Conservation (phyloP, 257 asterid genomes). For the Mitragyna speciosa region DNA sequence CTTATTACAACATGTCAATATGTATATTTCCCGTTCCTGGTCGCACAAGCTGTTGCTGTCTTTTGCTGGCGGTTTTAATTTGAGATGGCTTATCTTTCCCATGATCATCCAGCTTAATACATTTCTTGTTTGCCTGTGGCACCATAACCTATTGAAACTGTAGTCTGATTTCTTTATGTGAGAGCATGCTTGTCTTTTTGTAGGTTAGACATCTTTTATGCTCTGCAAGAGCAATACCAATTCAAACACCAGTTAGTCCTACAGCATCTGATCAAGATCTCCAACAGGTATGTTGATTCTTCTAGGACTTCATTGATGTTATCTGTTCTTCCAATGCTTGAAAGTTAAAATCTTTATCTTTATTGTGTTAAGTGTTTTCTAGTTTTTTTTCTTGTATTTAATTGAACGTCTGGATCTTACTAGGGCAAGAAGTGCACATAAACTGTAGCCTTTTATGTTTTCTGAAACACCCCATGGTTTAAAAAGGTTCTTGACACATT, state of each 20-base stretch:
- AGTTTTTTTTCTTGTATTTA: background rate
- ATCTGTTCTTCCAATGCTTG: background rate
- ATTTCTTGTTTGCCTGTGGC: background rate
- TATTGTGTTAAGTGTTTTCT: background rate
- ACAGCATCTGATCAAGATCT: conserved; percentile 95
- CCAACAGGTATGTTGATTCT: conserved; percentile 69
- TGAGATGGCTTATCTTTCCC: background rate
- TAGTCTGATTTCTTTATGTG: background rate
- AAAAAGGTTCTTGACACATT: background rate
- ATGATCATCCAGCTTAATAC: background rate
- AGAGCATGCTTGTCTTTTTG: conserved; percentile 2
- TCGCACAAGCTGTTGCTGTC: background rate
- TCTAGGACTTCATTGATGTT: background rate
- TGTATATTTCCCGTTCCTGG: background rate
- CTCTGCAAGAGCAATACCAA: conserved; percentile 86
- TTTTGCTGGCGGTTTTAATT: background rate
- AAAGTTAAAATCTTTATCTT: background rate
- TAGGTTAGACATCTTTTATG: conserved; percentile 88
- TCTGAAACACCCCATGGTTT: background rate
- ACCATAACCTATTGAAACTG: background rate
- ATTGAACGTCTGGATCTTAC: background rate
- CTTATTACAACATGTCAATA: background rate
- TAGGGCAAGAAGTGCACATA: background rate
- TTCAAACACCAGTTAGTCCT: conserved; percentile 88
- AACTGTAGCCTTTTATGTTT: background rate